A percentile compares a stretch with the other conserved stretches of the same genome.
Evolutionary conservation across 345 rosid species (phyloP).

Genomic region (Nasturtium officinale): DNA sequence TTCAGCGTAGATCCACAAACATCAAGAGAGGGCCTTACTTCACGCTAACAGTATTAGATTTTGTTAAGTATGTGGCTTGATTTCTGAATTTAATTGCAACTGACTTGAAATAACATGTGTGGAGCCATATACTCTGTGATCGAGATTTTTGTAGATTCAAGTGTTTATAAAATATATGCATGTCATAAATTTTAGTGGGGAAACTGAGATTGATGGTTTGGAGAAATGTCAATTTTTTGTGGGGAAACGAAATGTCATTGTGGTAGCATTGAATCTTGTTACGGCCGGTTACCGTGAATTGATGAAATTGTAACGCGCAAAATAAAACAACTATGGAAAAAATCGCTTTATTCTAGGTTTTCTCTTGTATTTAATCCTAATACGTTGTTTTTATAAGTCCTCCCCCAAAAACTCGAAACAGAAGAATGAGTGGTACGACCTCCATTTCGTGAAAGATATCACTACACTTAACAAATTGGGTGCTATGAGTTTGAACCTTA

Average conservation of each 20-base stretch:
- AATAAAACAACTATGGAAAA: neutral
- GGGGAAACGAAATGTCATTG: neutral
- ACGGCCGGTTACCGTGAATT: too few species aligned
- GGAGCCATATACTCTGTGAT: constrained; percentile 23
- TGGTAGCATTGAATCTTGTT: neutral
- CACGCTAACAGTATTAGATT: constrained; percentile 29
- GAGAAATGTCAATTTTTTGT: neutral
- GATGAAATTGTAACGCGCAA: neutral
- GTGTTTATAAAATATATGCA: neutral
- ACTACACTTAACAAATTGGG: constrained; percentile 2
- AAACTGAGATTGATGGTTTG: neutral
- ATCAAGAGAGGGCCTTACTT: constrained; percentile 33
- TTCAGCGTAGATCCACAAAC: constrained; percentile 42
- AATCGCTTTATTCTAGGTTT: neutral
- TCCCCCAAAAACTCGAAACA: neutral
- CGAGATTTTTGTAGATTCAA: constrained; percentile 27
- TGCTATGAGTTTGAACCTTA: neutral
- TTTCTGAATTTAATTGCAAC: constrained; percentile 29
- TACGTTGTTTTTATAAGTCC: neutral
- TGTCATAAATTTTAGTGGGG: neutral
- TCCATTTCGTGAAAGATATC: neutral
- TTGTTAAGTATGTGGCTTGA: constrained; percentile 38
- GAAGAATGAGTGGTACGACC: too few species aligned
- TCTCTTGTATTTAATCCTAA: too few species aligned
- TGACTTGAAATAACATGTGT: constrained; percentile 16